These are phyloP conservation scores for Entophlyctis luteolus DNA, from an alignment of 192 early-diverging fungal genomes.

Conservation along the genomic window DNA sequence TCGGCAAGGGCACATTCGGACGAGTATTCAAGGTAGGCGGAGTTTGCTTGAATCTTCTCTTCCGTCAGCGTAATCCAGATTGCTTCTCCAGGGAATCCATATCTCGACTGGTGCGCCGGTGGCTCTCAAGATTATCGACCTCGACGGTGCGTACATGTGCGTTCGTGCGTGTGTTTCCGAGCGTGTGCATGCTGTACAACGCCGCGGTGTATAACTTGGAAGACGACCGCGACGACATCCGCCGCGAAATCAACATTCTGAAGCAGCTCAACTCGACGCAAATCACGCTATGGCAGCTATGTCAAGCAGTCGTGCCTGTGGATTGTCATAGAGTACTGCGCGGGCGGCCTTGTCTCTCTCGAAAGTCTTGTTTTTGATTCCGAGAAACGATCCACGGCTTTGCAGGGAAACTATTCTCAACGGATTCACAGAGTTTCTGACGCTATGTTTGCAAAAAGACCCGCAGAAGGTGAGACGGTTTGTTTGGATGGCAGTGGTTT, in stretches of 20 bases:
- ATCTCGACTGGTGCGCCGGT: constrained; percentile 66
- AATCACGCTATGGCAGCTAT: constrained; percentile 88
- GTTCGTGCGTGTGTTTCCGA: neutral
- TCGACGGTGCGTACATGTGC: constrained; percentile 56
- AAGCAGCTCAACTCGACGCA: constrained; percentile 86
- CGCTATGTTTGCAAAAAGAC: constrained; percentile 81
- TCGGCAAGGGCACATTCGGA: constrained; percentile 50
- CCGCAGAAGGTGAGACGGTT: constrained; percentile 55
- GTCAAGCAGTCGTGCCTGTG: constrained; percentile 85
- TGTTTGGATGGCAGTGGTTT: too few species aligned
- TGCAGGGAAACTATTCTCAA: constrained; percentile 73
- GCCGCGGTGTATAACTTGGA: constrained; percentile 57
- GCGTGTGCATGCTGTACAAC: neutral
- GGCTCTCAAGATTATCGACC: constrained; percentile 96
- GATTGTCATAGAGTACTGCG: constrained; percentile 99
- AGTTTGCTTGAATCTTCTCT: neutral
- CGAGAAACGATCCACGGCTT: constrained; percentile 80
- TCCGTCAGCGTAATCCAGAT: neutral
- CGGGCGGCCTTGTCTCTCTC: constrained; percentile 85
- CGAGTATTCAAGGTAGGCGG: constrained; percentile 38
- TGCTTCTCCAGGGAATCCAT: constrained; percentile 53
- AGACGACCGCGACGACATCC: constrained; percentile 98
- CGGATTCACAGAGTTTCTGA: constrained; percentile 86
- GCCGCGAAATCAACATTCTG: constrained; percentile 92
- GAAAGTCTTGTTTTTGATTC: constrained; percentile 89